Evolutionary conservation across 2,329 filamentous ascomycete species (phyloP).

Genomic region (Scytalidium sp.): DNA sequence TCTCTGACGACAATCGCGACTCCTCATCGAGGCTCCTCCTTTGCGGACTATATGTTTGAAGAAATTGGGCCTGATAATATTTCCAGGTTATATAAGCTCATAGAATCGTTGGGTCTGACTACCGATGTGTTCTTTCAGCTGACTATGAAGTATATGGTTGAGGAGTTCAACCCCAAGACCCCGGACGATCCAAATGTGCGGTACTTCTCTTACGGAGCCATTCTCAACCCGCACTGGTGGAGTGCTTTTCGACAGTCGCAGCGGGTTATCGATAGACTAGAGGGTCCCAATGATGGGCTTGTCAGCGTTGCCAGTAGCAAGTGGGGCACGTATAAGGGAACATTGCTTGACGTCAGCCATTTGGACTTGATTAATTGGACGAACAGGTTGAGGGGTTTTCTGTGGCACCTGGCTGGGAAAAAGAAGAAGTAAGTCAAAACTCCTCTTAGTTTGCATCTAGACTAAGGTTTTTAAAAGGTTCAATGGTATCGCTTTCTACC

Average conservation of each 20-base stretch:
- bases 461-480: slow-evolving; percentile 40
- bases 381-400: slow-evolving; percentile 54
- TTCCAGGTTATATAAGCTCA: slow-evolving; percentile 52
- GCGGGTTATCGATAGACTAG: slow-evolving; percentile 43
- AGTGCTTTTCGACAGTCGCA: slow-evolving; percentile 60
- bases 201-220: slow-evolving; percentile 63
- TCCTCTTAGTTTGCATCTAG: slow-evolving; percentile 16
- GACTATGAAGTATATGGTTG: slow-evolving; percentile 54
- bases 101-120: slow-evolving; percentile 50
- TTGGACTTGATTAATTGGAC: slow-evolving; percentile 68
- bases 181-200: slow-evolving; percentile 49
- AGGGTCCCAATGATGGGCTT: slow-evolving; percentile 65
- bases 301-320: slow-evolving; percentile 61
- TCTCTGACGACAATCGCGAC: slow-evolving; percentile 34
- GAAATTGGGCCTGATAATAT: slow-evolving; percentile 43
- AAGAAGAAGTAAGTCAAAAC: slow-evolving; percentile 44
- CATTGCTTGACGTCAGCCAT: slow-evolving; percentile 58
- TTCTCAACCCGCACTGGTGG: slow-evolving; percentile 54
- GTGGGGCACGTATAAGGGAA: slow-evolving; percentile 64
- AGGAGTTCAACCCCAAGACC: slow-evolving; percentile 56
- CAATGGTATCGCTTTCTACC: slow-evolving; percentile 66
- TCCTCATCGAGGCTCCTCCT: slow-evolving; percentile 37
- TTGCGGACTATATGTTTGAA: slow-evolving; percentile 52
- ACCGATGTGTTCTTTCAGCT: slow-evolving; percentile 61
- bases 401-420: slow-evolving; percentile 50